These are phyloP conservation scores for Cyanidioschyzon merolae DNA, from an alignment of 23 red algal species.

Conservation along the genomic window DNA sequence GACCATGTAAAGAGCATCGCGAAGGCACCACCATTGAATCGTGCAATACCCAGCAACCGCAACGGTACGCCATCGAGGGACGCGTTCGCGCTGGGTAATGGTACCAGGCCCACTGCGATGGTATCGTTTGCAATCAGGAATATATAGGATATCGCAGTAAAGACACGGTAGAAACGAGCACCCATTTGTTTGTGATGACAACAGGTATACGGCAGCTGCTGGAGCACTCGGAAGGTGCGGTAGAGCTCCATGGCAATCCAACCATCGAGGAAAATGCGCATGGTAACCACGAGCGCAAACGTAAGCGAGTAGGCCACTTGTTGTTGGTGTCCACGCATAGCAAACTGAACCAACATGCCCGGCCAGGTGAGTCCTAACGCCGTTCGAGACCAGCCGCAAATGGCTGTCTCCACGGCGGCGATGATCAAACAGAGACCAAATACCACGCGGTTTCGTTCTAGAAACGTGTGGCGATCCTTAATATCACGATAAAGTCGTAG, in stretches of 20 bases:
- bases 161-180: not conserved
- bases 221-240: not conserved
- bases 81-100: not conserved
- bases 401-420: not conserved
- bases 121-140: not conserved
- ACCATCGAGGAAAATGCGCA: not conserved
- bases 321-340: not conserved
- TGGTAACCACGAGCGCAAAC: not conserved
- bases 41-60: not conserved
- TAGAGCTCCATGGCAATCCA: constrained; percentile 11
- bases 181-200: constrained; percentile 7
- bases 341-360: not conserved
- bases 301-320: not conserved
- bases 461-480: not conserved
- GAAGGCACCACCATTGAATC: not conserved
- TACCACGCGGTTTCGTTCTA: not conserved
- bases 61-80: not conserved
- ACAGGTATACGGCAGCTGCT: not conserved
- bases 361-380: constrained; percentile 2
- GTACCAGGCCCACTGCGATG: not conserved
- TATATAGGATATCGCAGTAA: not conserved
- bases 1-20: constrained; percentile 10
- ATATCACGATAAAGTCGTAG: not conserved
- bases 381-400: constrained; percentile 3
- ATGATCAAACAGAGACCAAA: not conserved